Evolutionary conservation across 2,329 filamentous ascomycete genomes (phyloP), one percentile per base, ranked within the genome.

Genomic region (Botryosphaeria agaves): DNA sequence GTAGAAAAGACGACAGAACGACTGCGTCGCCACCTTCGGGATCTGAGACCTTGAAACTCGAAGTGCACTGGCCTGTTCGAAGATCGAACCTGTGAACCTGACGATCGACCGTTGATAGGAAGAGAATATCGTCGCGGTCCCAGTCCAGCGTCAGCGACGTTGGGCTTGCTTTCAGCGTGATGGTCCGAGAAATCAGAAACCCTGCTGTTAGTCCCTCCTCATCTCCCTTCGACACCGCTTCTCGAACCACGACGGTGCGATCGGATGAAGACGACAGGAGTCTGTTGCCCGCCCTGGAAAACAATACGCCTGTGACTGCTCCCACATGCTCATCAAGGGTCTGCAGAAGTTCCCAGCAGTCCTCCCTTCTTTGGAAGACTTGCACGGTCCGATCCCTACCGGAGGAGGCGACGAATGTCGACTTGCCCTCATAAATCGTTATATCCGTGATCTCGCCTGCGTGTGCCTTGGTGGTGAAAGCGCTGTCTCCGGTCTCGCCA

Each of bases 311-410:
- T 32, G 69, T 76, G 12, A 98, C 85, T 38, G 81, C 80, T 14
- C 84, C 82, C 18, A 84, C 74, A 52, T 95, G 92, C 41, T 98
- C 87, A 33, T 81, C 74, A 46, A 95, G 69, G 0, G 89, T 98
- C 51, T 98, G 89, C 30, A 93, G 69, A 34, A 94, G 69, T 34
- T 79, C 69, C 51, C 91, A 77, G 3, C 54, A 55, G 2, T 71
- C 66, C 8, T 54, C 59, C 1, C 57, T 55, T 15, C 63, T 62
- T 36, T 70, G 64, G 48, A 94, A 95, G n/a, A 98, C 59, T 49
- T 98, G 89, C 1, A 87, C 71, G n/a, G 79, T 93, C 30, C 89
- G 76, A 53, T 98, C 89, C 39, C 89, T 69, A 20, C 83, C 81
- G 47, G 78, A 85, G 7, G 76, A 84, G 12, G 81, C 87, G 41